phyloP scores from a whole-genome alignment of 306 rosid species.

The Trichosanthes cucumerina region DNA sequence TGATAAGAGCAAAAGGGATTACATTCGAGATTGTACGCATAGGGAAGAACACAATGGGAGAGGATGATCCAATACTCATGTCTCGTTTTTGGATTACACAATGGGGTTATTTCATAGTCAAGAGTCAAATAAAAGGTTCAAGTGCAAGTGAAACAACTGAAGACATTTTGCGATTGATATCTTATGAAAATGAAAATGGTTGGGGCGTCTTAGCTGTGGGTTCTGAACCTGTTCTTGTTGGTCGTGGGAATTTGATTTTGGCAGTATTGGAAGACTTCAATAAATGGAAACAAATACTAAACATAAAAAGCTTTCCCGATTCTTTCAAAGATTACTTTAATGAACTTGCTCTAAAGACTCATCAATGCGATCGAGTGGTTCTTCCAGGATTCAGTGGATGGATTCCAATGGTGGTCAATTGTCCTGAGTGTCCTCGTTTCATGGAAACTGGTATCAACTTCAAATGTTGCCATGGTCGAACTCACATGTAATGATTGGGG shows the following conservation, averaged over 20 bases:
- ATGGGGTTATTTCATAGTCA: conserved; percentile 6
- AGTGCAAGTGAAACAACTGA: conserved; percentile 14
- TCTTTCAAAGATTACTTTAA: background rate
- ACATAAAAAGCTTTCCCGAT: conserved; percentile 22
- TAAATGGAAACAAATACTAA: conserved; percentile 25
- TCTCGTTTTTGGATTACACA: conserved; percentile 33
- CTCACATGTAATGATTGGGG: background rate
- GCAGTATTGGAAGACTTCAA: conserved; percentile 29
- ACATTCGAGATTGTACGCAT: conserved; percentile 20
- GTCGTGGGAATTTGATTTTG: conserved; percentile 27
- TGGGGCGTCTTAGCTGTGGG: conserved; percentile 44
- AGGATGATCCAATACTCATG: conserved; percentile 16
- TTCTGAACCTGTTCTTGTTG: conserved; percentile 19
- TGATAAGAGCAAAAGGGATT: background rate
- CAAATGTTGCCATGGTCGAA: conserved; percentile 49
- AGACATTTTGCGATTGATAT: conserved; percentile 41
- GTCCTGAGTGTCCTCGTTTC: conserved; percentile 38
- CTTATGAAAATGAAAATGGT: conserved; percentile 42
- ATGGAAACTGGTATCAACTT: conserved; percentile 50
- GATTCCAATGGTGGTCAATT: conserved; percentile 28
- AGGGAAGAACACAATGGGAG: conserved; percentile 18
- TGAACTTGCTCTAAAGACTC: conserved; percentile 17
- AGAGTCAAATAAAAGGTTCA: background rate
- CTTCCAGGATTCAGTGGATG: conserved; percentile 25
- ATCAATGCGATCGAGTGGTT: conserved; percentile 1